Base-by-base conservation (phyloP, 306 rosid species). In the Trichosanthes cucumerina region DNA sequence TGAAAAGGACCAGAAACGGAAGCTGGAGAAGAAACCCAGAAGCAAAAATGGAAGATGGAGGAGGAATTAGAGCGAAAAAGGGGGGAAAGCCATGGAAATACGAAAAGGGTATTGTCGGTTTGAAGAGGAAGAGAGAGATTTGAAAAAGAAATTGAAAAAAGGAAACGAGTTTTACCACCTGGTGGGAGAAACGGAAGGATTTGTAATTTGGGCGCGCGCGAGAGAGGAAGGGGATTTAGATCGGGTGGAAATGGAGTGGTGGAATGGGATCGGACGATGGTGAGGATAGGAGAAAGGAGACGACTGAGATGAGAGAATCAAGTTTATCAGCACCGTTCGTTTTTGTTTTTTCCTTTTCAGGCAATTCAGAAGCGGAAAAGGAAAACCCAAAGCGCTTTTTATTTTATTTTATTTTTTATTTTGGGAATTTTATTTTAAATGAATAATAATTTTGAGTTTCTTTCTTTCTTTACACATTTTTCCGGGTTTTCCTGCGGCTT, bases 181-280 rank as follows among this genome's bases (percentile, higher is more conserved):
- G 54, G 66, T 10, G 82, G 33, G 24, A 15, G 60, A 63, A 80
- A 53, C 13, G 85, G 77, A 80, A 52, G 70, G 60, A 79, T 88
- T 87, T 84, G 91, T 85, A 68, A 81, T 72, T 89, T 87, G 93
- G 76, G 92, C 90, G 97, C 76, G 92, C 90, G 97, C 97, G 98
- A 83, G 98, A 87, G 89, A 26, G 15, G 78, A 80, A 53, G 26
- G 21, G 80, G 81, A 62, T 46, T 71, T 52, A 81, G 97, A 88
- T 87, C 88, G 88, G 76, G 82, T 79, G 85, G 85, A 81, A 79
- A 81, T 70, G 85, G 85, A 76, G 86, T 44, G 84, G 84, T 52
- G 47, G 75, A 86, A 53, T 76, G 87, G 87, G 87, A 94, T 95
- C 99, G 97, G 97, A 96, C 98, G 98, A 93, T 96, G 98, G 94